Evolutionary conservation across 352 stramenopile species (phyloP).

Genomic region (Pythium brassicae): DNA sequence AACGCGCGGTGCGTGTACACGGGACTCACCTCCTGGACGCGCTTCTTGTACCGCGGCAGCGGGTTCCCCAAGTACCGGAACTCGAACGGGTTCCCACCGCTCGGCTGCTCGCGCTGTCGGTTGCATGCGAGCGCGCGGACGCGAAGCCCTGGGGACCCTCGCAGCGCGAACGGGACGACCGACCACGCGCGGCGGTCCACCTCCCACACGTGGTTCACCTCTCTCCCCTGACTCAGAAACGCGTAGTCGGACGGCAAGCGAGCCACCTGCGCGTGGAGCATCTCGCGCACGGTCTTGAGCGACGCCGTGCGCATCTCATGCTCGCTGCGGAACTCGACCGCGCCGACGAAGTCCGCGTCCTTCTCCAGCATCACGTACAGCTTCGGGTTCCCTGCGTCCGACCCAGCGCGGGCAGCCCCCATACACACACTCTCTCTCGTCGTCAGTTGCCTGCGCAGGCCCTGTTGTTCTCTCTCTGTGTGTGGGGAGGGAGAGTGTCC

Average conservation of each 20-base stretch:
- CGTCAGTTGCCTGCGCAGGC: too few species aligned
- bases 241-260: slow-evolving; percentile 35
- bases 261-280: slow-evolving; percentile 37
- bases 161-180: slow-evolving; percentile 53
- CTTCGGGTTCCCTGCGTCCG: slow-evolving; percentile 42
- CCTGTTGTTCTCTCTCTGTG: too few species aligned
- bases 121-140: slow-evolving; percentile 31
- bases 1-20: slow-evolving; percentile 48
- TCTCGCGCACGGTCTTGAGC: slow-evolving; percentile 41
- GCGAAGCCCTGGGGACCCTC: slow-evolving; percentile 44
- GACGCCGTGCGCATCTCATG: slow-evolving; percentile 48
- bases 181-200: slow-evolving; percentile 49
- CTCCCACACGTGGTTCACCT: slow-evolving; percentile 51
- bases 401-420: too few species aligned
- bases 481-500: too few species aligned
- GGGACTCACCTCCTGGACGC: slow-evolving; percentile 41
- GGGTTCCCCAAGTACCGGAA: slow-evolving; percentile 61
- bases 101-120: slow-evolving; percentile 28
- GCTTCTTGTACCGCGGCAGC: slow-evolving; percentile 61
- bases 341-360: slow-evolving; percentile 47
- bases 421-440: not conserved
- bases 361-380: slow-evolving; percentile 66
- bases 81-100: slow-evolving; percentile 33
- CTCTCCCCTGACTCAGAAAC: slow-evolving; percentile 50
- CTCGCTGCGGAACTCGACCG: slow-evolving; percentile 50